phyloP scores from a whole-genome alignment of 1,284 basidiomycete species.

The Rhodotorula sp. region DNA sequence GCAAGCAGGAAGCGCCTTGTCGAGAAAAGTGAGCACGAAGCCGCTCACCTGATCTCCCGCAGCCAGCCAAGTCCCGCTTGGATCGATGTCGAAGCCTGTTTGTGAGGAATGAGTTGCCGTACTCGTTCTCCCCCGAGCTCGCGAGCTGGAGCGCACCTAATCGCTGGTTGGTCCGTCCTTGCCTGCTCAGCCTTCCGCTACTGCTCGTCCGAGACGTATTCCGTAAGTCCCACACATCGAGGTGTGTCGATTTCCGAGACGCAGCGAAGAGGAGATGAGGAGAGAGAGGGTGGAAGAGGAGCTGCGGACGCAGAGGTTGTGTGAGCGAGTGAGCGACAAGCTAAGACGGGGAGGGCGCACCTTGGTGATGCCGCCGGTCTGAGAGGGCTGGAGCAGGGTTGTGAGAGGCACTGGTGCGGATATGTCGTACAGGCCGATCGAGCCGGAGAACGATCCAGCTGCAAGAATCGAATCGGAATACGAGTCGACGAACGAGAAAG shows the following conservation, averaged over 20 bases:
- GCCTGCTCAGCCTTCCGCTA: conserved; percentile 52
- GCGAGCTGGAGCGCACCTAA: conserved; percentile 12
- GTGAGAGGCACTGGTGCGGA: conserved; percentile 50
- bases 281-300: conserved; percentile 70
- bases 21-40: conserved; percentile 25
- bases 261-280: conserved; percentile 71
- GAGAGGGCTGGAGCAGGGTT: conserved; percentile 30
- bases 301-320: conserved; percentile 52
- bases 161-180: conserved; percentile 38
- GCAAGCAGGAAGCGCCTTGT: too few relatives aligned
- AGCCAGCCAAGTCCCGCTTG: conserved; percentile 65
- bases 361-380: conserved; percentile 67
- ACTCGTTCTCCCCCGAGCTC: conserved; percentile 2
- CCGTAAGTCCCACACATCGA: conserved; percentile 76
- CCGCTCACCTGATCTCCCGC: conserved; percentile 68
- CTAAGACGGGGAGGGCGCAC: conserved; percentile 50
- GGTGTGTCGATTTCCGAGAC: conserved; percentile 63
- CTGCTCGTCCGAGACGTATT: conserved; percentile 54
- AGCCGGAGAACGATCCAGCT: conserved; percentile 60
- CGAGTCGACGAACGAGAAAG: conserved; percentile 60
- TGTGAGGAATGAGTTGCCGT: conserved; percentile 44
- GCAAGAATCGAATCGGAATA: conserved; percentile 66
- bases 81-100: conserved; percentile 69
- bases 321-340: conserved; percentile 6
- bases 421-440: conserved; percentile 74